Conservation (phyloP, 345 rosid genomes). For the Eucalyptus shirleyi region DNA sequence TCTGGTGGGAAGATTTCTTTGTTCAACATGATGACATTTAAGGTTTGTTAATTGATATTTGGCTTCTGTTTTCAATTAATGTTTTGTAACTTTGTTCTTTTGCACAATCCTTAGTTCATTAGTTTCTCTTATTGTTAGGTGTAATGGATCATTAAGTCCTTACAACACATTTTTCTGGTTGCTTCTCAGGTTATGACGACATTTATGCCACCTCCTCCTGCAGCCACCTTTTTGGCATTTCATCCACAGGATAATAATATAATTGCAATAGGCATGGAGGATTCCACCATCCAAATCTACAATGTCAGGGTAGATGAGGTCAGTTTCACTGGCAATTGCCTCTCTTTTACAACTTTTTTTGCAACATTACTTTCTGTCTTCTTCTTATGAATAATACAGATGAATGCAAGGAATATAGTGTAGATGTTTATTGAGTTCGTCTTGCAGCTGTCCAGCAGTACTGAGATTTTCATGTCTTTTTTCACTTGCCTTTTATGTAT, state of each 20-base stretch:
- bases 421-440: neutral
- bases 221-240: slow-evolving; percentile 74
- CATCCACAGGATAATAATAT: slow-evolving; percentile 86
- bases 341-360: neutral
- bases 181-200: slow-evolving; percentile 39
- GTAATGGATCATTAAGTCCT: neutral
- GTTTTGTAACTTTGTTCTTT: neutral
- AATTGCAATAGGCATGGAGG: slow-evolving; percentile 87
- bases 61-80: neutral
- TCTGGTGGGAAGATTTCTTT: slow-evolving; percentile 81
- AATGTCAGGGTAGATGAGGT: slow-evolving; percentile 87
- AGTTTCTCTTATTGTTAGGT: neutral
- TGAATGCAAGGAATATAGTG: neutral
- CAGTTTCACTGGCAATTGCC: neutral
- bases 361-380: neutral
- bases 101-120: neutral
- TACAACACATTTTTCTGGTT: neutral
- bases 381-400: neutral
- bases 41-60: slow-evolving; percentile 23
- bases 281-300: slow-evolving; percentile 73
- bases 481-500: neutral
- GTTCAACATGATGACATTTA: slow-evolving; percentile 88
- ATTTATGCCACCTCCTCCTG: slow-evolving; percentile 78
- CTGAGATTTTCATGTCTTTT: neutral
- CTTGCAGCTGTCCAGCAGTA: neutral